Base-by-base conservation (phyloP, 2,329 filamentous ascomycete species). In the Lachnellula arida region DNA sequence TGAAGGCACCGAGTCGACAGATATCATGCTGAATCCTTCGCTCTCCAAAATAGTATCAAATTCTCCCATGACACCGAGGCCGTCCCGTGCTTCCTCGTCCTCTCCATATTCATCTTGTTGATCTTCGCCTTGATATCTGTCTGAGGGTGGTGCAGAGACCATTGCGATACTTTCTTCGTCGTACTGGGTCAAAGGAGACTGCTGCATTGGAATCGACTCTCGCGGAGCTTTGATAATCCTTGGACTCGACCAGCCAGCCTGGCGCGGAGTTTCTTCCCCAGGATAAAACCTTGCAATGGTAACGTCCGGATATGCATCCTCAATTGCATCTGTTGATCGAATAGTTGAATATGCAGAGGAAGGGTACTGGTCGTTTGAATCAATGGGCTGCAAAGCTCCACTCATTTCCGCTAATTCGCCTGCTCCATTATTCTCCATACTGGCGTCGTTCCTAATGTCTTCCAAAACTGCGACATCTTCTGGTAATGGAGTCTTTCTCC, bases 11-110 rank as follows among this genome's bases (percentile, higher is more conserved):
- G 78, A 78, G 55, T 79, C 75, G 46, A 81, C 68, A 12, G 79
- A 81, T 47, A 81, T 78, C 77, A 81, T 80, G 55, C 78, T 81
- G 58, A 81, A 81, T 3, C 76, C 79, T 70, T 81, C 79, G 60
- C 79, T 81, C 66, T 81, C 79, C 60, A 81, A 72, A 19, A 81
- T 78, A 1, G 79, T 78, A 64, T 81, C 78, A 57, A 77, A 79
- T 46, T 78, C 78, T 40, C 68, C 67, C 52, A 76, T 70, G 17
- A 75, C 60, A 6, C 59, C 63, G 40, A 62, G 25, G n/a, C 53
- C 73, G 28, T 75, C 69, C 54, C 74, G 70, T 23, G 55, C 57
- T 52, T 76, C 70, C 14, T 62, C 60, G 19, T 59, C 53, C 14
- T 48, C 35, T 25, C 37, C 49, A 37, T 50, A 51, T 17, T 55